phyloP scores from a whole-genome alignment of 148 eudicot genomes.

The Vaccinium darrowii region DNA sequence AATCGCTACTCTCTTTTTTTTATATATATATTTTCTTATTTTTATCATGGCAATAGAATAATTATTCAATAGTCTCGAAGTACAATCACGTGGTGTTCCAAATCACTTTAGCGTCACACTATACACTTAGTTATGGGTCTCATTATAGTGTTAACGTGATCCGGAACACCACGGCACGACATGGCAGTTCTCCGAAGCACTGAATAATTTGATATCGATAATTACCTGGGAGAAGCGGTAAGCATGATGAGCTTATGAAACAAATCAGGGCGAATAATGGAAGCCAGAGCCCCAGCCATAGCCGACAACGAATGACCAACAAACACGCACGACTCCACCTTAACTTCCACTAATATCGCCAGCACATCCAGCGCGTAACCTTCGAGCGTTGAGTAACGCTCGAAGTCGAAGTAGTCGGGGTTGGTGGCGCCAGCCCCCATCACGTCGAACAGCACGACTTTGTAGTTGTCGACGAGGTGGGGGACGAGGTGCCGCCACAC shows the following conservation, averaged over 20 bases:
- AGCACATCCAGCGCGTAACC: conserved; percentile 65
- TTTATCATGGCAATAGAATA: no score
- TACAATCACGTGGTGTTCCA: no score
- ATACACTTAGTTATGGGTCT: no score
- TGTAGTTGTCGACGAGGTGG: conserved; percentile 54
- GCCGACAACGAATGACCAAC: conserved; percentile 88
- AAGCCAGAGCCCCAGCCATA: conserved; percentile 64
- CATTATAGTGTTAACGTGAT: no score
- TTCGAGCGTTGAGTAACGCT: conserved; percentile 58
- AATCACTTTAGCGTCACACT: no score
- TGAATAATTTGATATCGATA: neutral
- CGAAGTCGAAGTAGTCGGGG: conserved; percentile 81
- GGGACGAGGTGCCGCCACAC: conserved; percentile 84
- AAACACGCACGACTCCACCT: conserved; percentile 48
- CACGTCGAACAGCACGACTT: conserved; percentile 68
- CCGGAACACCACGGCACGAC: no score
- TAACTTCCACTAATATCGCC: conserved; percentile 64
- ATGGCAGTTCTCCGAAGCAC: no score
- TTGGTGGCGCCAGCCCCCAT: conserved; percentile 96
- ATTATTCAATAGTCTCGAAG: no score
- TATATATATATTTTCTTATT: no score
- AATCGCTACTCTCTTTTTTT: no score
- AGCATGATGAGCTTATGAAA: conserved; percentile 63
- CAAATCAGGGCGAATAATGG: conserved; percentile 74
- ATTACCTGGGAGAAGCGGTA: conserved; percentile 74